phyloP scores from a whole-genome alignment of 306 rosid genomes.

The Arachis stenosperma region DNA sequence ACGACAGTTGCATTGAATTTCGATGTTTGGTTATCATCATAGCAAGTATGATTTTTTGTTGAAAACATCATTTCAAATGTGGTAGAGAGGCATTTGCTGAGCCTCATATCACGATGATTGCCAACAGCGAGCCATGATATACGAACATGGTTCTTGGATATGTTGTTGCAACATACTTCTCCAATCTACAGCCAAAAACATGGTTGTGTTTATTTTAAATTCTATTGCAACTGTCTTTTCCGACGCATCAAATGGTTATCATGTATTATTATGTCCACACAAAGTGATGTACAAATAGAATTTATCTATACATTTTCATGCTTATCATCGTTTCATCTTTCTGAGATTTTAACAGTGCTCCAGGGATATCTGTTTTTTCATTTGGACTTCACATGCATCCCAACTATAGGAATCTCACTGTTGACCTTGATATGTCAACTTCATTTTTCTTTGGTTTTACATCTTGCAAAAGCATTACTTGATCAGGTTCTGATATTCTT shows the following conservation, averaged over 20 bases:
- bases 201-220: too few relatives aligned
- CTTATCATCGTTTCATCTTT: too few relatives aligned
- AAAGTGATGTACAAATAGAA: too few relatives aligned
- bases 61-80: slow-evolving; percentile 24
- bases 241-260: too few relatives aligned
- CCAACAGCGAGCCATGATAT: too few relatives aligned
- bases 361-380: slow-evolving; percentile 23
- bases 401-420: slow-evolving; percentile 14
- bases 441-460: slow-evolving; percentile 16
- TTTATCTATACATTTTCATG: too few relatives aligned
- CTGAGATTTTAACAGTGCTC: background rate
- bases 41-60: slow-evolving; percentile 18
- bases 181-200: too few relatives aligned
- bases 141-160: background rate
- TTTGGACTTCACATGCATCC: slow-evolving; percentile 22
- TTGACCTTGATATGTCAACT: slow-evolving; percentile 27
- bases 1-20: slow-evolving; percentile 13
- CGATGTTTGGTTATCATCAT: slow-evolving; percentile 2
- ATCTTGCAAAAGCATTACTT: slow-evolving; percentile 1
- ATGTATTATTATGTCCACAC: too few relatives aligned
- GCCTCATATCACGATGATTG: too few relatives aligned
- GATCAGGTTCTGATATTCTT: slow-evolving; percentile 40
- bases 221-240: too few relatives aligned
- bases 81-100: slow-evolving; percentile 26
- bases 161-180: too few relatives aligned